phyloP scores from a whole-genome alignment of 345 rosid species.

The Camelina hispida region DNA sequence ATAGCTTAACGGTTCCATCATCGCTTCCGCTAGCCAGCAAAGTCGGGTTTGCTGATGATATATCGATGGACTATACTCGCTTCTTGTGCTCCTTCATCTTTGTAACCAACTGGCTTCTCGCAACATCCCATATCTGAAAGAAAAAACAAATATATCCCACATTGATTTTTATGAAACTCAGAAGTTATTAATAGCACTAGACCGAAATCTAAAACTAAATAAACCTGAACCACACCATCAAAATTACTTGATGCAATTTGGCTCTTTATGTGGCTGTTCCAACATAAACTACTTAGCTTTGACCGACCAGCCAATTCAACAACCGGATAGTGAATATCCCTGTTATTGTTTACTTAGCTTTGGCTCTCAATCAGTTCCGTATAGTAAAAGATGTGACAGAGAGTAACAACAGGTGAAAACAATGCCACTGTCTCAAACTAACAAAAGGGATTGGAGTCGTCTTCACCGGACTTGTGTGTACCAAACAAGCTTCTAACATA shows the following conservation, averaged over 20 bases:
- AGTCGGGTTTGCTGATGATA: slow-evolving; percentile 89
- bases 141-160: slow-evolving; percentile 9
- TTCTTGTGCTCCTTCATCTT: slow-evolving; percentile 93
- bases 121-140: slow-evolving; percentile 85
- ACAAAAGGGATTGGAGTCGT: slow-evolving; percentile 69
- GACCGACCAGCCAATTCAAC: slow-evolving; percentile 88
- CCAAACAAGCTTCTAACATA: slow-evolving; percentile 59
- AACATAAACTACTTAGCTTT: slow-evolving; percentile 85
- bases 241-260: slow-evolving; percentile 98
- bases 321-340: slow-evolving; percentile 91
- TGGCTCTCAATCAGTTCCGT: background rate
- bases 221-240: slow-evolving; percentile 95
- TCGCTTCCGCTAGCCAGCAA: slow-evolving; percentile 96
- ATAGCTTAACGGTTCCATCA: slow-evolving; percentile 93
- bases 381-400: background rate
- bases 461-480: slow-evolving; percentile 38
- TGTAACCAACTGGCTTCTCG: slow-evolving; percentile 75
- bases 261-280: slow-evolving; percentile 92
- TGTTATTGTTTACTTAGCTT: slow-evolving; percentile 53
- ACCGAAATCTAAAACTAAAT: slow-evolving; percentile 34
- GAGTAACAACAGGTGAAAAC: slow-evolving; percentile 72
- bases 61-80: slow-evolving; percentile 95
- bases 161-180: background rate
- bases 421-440: slow-evolving; percentile 95
- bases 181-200: background rate